These are phyloP conservation scores for Erodium texanum DNA, from an alignment of 441 rosid species.

Conservation along the genomic window DNA sequence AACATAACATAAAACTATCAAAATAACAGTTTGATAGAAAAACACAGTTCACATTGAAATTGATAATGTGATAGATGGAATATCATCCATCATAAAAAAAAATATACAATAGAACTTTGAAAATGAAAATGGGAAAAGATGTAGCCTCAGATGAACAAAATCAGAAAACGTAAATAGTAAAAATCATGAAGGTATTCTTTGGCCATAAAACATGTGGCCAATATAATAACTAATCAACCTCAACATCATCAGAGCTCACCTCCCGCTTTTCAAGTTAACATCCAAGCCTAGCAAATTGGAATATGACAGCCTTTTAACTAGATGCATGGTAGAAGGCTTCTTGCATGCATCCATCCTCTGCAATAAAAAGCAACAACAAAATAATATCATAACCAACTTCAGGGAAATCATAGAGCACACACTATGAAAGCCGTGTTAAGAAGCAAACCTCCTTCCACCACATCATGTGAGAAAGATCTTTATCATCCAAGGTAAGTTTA, in stretches of 20 bases:
- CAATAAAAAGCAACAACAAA: slow-evolving; percentile 15
- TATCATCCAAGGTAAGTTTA: slow-evolving; percentile 39
- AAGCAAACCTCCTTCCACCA: slow-evolving; percentile 88
- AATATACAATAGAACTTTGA: no score
- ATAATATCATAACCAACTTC: slow-evolving; percentile 5
- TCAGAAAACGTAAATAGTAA: no score
- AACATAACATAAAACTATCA: no score
- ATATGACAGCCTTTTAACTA: slow-evolving; percentile 58
- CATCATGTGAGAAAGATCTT: slow-evolving; percentile 57
- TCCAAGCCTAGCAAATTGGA: slow-evolving; percentile 77
- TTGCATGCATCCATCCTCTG: slow-evolving; percentile 76
- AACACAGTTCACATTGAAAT: no score
- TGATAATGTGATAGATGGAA: no score
- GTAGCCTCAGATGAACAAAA: no score
- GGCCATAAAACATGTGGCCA: background rate
- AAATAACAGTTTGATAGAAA: no score
- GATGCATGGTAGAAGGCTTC: slow-evolving; percentile 73
- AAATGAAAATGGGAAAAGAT: no score
- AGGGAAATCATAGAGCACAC: background rate
- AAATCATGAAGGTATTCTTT: no score
- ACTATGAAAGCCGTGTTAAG: slow-evolving; percentile 8
- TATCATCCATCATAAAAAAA: no score
- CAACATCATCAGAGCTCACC: slow-evolving; percentile 31
- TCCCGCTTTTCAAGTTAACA: slow-evolving; percentile 68
- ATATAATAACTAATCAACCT: background rate